Base-by-base conservation (phyloP, 1,284 basidiomycete genomes). In the Neolentinus lepideus region DNA sequence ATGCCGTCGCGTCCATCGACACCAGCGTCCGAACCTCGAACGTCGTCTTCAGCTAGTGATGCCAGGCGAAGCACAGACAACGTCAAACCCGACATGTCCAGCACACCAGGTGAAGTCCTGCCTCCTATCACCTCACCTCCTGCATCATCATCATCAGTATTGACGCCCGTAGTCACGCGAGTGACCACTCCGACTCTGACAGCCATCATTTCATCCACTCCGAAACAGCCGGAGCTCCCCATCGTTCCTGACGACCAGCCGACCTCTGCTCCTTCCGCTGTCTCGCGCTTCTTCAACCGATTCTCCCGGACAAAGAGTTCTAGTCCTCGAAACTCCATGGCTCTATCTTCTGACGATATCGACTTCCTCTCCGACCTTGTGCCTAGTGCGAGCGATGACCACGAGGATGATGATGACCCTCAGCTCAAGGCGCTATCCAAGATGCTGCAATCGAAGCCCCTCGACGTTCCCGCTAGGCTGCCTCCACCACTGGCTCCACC, bases 281-380 rank as follows among this genome's bases (percentile, higher is more conserved):
- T 90, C 43, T 87, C 87, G 21, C 80, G 88, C 3, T 89, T 90
- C 62, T 70, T 89, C 48, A 79, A 75, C 54, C 79, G 85, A 35
- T 89, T 90, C 65, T 84, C 84, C 27, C 78, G 82, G 14, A 60
- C 70, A 2, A 59, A 62, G 22, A 76, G 71, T 4, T 61, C 72
- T n/a, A 71, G 68, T 52, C 66, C 75, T 8, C 73, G 75, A 38
- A 74, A 71, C 51, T 80, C 83, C 10, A 66, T 90, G 45, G 78
- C 84, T 2, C 73, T 90, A 21, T 88, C 87, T 6, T 74, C 79
- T 1, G 81, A 87, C 57, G 88, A 90, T 64, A 71, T 90, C 24
- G 85, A 88, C 61, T 89, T 86, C 61, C 73, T 90, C n/a, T 78
- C 82, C 10, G 88, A 90, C 60, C 81, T 88, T 52, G 82, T 84